Evolutionary conservation across 169 alveolate species (phyloP).

Genomic region (Plasmodium chabaudi): DNA sequence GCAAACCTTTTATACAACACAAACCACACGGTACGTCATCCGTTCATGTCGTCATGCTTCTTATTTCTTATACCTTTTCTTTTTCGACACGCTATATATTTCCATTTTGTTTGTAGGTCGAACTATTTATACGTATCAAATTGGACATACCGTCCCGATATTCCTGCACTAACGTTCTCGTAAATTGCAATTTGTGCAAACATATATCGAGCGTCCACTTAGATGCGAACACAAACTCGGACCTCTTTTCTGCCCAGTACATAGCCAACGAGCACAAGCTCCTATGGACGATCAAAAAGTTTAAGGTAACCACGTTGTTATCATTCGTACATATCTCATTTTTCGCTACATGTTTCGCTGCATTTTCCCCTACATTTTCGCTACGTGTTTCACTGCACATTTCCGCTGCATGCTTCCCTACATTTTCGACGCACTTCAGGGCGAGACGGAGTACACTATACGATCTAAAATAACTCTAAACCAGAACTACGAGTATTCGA

Average conservation of each 20-base stretch:
- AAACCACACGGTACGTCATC: conserved; percentile 48
- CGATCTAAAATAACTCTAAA: conserved; percentile 80
- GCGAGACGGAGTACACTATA: conserved; percentile 44
- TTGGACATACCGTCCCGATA: conserved; percentile 39
- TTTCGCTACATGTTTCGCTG: not conserved
- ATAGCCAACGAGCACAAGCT: conserved; percentile 87
- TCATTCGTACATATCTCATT: not conserved
- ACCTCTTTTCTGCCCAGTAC: conserved; percentile 82
- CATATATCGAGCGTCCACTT: conserved; percentile 53
- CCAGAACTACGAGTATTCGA: conserved; percentile 78
- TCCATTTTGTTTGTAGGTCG: conserved; percentile 5
- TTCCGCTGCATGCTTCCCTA: not conserved
- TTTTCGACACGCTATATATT: no score
- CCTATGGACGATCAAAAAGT: conserved; percentile 93
- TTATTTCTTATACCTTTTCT: not conserved
- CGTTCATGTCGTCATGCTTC: no score
- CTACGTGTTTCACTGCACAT: not conserved
- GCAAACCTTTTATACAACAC: conserved; percentile 61
- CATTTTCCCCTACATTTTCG: not conserved
- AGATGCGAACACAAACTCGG: conserved; percentile 16
- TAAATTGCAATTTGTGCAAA: conserved; percentile 43
- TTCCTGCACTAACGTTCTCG: conserved; percentile 71
- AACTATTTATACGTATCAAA: conserved; percentile 26
- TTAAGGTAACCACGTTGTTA: conserved; percentile 87
- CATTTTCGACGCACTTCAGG: conserved; percentile 6